Conservation (phyloP, 2,329 filamentous ascomycete genomes). For the Colletotrichum musicola region DNA sequence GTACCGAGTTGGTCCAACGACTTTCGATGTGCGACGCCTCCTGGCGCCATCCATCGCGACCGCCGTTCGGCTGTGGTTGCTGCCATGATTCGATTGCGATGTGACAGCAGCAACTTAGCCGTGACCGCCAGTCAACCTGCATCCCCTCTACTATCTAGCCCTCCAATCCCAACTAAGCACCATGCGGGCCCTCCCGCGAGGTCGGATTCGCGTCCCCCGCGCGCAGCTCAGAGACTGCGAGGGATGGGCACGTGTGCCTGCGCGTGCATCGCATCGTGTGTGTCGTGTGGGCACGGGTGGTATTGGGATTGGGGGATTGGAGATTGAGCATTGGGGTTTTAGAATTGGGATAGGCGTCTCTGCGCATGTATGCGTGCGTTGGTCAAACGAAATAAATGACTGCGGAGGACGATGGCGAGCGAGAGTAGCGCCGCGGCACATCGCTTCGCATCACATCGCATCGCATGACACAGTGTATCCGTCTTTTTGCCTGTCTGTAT, state of each 20-base stretch:
- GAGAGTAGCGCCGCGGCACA: constrained; percentile 3
- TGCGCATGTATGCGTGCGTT: constrained; percentile 30
- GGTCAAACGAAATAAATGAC: constrained; percentile 2
- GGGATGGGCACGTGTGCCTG: neutral
- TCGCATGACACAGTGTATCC: neutral
- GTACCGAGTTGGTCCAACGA: neutral
- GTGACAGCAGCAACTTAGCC: constrained; percentile 11
- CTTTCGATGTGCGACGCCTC: constrained; percentile 8
- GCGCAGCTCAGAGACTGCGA: constrained; percentile 27
- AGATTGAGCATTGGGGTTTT: neutral
- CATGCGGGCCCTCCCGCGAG: constrained; percentile 28
- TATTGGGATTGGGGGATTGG: neutral
- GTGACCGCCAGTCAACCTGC: neutral
- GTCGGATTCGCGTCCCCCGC: constrained; percentile 30
- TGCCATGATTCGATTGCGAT: constrained; percentile 13
- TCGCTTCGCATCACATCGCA: neutral
- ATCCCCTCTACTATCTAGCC: too few species aligned
- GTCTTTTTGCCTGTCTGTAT: too few species aligned
- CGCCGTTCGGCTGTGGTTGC: neutral
- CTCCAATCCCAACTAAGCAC: constrained; percentile 21
- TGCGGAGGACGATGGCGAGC: neutral
- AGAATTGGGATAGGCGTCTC: constrained; percentile 12
- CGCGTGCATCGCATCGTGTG: neutral
- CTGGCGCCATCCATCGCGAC: constrained; percentile 9
- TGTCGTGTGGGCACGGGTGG: neutral